Evolutionary conservation across 805 yeast species (phyloP).

Genomic region (Ogataea ganodermae): DNA sequence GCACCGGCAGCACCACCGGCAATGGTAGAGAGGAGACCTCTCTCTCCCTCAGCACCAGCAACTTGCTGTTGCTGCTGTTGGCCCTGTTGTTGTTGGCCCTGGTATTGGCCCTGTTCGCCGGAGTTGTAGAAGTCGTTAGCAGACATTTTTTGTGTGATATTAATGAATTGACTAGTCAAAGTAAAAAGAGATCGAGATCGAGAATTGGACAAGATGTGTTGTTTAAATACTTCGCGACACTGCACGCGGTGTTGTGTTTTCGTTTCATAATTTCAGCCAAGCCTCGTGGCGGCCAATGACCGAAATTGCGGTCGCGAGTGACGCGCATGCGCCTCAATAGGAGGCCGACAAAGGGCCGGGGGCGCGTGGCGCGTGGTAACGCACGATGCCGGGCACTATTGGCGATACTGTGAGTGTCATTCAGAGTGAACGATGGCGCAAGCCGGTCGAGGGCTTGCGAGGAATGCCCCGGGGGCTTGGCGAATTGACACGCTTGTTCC

Average conservation of each 20-base stretch:
- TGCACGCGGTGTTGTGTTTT: constrained; percentile 4
- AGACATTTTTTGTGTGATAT: constrained; percentile 40
- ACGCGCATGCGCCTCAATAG: neutral
- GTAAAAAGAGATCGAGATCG: neutral
- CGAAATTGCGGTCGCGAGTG: neutral
- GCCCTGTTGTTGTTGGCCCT: constrained; percentile 31
- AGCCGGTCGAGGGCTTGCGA: neutral
- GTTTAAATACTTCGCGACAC: neutral
- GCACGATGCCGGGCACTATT: too few relatives aligned
- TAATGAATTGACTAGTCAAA: neutral
- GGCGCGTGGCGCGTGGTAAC: too few relatives aligned
- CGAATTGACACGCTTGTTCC: neutral
- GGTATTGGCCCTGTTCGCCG: constrained; percentile 42
- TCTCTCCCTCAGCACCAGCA: constrained; percentile 35
- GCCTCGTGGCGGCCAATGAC: constrained; percentile 1
- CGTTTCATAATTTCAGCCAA: constrained; percentile 2
- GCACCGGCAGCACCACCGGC: constrained; percentile 59
- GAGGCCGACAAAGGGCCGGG: too few relatives aligned
- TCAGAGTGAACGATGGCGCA: neutral
- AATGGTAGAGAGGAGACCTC: constrained; percentile 47
- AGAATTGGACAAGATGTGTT: neutral
- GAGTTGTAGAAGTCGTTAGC: constrained; percentile 57
- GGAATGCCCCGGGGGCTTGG: neutral
- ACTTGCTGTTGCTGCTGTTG: constrained; percentile 36
- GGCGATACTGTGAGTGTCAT: too few relatives aligned